phyloP scores from a whole-genome alignment of 768 basidiomycete genomes.

The Pulveroboletus sp. region DNA sequence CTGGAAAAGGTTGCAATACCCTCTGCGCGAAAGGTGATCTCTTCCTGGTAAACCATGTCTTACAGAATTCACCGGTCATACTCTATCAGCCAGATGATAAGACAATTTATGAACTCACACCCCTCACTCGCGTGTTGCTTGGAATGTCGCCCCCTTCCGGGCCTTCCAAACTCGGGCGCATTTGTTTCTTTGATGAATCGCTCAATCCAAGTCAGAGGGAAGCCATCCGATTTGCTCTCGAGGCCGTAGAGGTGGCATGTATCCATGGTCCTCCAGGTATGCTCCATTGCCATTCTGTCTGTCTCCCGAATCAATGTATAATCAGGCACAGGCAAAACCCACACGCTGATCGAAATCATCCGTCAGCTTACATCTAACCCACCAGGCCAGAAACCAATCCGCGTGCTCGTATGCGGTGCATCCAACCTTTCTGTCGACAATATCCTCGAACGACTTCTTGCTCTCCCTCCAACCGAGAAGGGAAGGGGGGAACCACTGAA shows the following conservation, averaged over 20 bases:
- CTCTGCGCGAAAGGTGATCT: constrained; percentile 21
- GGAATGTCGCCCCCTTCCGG: constrained; percentile 52
- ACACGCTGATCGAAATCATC: constrained; percentile 91
- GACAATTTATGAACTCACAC: constrained; percentile 39
- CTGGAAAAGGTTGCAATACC: constrained; percentile 45
- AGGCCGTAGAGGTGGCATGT: constrained; percentile 77
- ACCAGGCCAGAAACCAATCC: constrained; percentile 41
- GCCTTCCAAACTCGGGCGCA: constrained; percentile 30
- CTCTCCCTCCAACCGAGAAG: constrained; percentile 48
- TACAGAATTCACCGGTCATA: background rate
- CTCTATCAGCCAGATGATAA: constrained; percentile 37
- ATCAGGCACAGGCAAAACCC: constrained; percentile 88
- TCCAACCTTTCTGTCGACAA: constrained; percentile 96
- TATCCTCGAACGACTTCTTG: constrained; percentile 79
- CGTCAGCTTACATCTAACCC: constrained; percentile 65
- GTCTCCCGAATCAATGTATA: background rate
- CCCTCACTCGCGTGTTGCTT: constrained; percentile 65
- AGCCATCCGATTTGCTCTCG: constrained; percentile 80
- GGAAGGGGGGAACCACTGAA: constrained; percentile 41
- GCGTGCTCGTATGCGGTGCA: constrained; percentile 86
- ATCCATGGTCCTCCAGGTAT: constrained; percentile 97
- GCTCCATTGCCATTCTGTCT: background rate
- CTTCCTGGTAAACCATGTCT: background rate
- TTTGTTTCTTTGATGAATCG: constrained; percentile 68
- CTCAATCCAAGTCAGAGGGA: constrained; percentile 82